Conservation (phyloP, 2,329 filamentous ascomycete genomes). For the Fusarium sp. region DNA sequence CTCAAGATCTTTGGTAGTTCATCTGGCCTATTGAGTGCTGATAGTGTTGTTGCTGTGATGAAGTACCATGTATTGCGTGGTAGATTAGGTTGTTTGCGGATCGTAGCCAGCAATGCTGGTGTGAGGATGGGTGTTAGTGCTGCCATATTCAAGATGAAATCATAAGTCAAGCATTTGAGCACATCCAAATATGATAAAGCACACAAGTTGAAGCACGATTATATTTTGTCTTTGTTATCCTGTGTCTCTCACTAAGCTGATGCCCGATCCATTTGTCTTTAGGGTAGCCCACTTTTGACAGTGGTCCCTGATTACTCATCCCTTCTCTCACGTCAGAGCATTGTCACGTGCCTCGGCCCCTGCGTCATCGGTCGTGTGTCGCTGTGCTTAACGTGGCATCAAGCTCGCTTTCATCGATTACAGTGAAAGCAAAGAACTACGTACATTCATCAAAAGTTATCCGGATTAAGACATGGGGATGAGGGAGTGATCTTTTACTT, state of each 20-base stretch:
- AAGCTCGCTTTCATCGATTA: constrained; percentile 34
- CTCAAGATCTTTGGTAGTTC: constrained; percentile 38
- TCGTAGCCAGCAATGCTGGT: constrained; percentile 36
- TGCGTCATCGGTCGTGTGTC: constrained; percentile 46
- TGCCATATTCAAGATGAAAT: constrained; percentile 6
- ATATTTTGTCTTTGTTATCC: background rate
- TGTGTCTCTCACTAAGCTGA: constrained; percentile 18
- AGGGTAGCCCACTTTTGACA: constrained; percentile 33
- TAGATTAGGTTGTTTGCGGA: constrained; percentile 41
- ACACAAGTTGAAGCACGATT: background rate
- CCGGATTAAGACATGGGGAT: constrained; percentile 42
- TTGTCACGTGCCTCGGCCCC: constrained; percentile 42
- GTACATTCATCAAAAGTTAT: constrained; percentile 23
- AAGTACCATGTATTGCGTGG: constrained; percentile 46
- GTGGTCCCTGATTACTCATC: background rate
- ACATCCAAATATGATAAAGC: background rate
- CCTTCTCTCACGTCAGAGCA: constrained; percentile 13
- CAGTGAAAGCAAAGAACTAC: constrained; percentile 11
- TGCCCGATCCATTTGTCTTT: constrained; percentile 3
- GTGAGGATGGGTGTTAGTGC: constrained; percentile 38
- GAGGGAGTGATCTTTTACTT: constrained; percentile 35
- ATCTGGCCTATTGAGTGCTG: constrained; percentile 42
- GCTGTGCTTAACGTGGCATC: constrained; percentile 49
- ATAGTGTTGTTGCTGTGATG: constrained; percentile 43
- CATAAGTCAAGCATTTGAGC: accelerated